These are phyloP conservation scores for Narthecium ossifragum DNA, from an alignment of 106 monocot genomes.

Conservation along the genomic window DNA sequence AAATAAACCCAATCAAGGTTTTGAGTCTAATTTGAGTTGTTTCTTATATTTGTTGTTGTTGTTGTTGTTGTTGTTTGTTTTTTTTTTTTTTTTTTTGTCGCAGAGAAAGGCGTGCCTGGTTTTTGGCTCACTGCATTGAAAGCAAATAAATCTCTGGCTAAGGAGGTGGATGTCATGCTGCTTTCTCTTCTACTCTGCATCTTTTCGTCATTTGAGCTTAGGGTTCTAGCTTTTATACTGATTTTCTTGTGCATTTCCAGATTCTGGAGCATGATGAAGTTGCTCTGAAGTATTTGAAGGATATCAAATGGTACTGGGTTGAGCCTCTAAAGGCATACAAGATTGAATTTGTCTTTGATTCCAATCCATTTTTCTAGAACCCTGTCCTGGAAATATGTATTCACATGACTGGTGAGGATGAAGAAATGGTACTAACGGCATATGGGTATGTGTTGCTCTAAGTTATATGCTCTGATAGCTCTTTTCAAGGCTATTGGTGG, in stretches of 20 bases:
- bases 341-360: slow-evolving; percentile 79
- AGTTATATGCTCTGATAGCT: not conserved
- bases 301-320: slow-evolving; percentile 76
- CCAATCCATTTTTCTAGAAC: slow-evolving; percentile 87
- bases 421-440: slow-evolving; percentile 71
- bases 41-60: not conserved
- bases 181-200: not conserved
- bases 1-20: slow-evolving; percentile 46
- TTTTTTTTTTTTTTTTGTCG: not conserved
- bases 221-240: not conserved
- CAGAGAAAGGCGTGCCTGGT: slow-evolving; percentile 62
- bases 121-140: slow-evolving; percentile 87
- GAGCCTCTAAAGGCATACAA: slow-evolving; percentile 85
- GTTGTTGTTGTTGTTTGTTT: no score
- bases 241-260: slow-evolving; percentile 15
- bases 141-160: slow-evolving; percentile 54
- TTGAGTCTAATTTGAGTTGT: not conserved
- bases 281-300: slow-evolving; percentile 71
- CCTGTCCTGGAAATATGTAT: slow-evolving; percentile 78
- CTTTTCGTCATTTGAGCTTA: not conserved
- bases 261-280: slow-evolving; percentile 92
- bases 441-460: slow-evolving; percentile 36
- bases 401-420: slow-evolving; percentile 88
- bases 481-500: not conserved
- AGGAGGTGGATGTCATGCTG: slow-evolving; percentile 33